Conservation (phyloP, 2,329 filamentous ascomycete species). For the Setomelanomma holmii region DNA sequence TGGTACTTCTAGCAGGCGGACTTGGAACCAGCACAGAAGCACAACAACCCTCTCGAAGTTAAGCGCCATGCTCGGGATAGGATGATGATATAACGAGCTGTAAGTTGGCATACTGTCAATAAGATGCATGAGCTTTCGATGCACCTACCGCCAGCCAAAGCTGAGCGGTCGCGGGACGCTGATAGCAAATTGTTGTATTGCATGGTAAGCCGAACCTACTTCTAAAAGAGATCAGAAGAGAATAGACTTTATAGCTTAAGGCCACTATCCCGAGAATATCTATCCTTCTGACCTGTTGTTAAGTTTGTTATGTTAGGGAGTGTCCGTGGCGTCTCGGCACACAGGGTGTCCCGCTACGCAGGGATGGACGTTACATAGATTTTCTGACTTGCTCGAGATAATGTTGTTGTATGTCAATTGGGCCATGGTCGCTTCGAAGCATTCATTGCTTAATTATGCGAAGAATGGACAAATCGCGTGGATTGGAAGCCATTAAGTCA, state of each 20-base stretch:
- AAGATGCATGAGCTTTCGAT: constrained; percentile 8
- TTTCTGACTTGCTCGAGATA: no score
- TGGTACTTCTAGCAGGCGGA: not conserved
- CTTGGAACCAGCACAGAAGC: not conserved
- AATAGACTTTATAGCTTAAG: not conserved
- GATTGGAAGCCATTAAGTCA: no score
- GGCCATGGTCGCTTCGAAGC: no score
- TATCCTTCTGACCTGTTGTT: no score
- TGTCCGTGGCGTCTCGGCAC: no score
- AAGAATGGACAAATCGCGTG: no score
- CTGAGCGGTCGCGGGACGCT: constrained; percentile 6
- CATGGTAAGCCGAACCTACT: constrained; percentile 6
- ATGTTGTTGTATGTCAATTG: no score
- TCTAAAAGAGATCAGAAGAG: not conserved
- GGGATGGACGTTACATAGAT: no score
- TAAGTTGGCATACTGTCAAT: constrained; percentile 5
- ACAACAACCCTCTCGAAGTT: not conserved
- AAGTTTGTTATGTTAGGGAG: no score
- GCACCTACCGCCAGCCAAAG: constrained; percentile 6
- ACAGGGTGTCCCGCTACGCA: no score
- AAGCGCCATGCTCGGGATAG: not conserved
- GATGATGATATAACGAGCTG: constrained; percentile 3
- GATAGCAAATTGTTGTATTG: constrained; percentile 8
- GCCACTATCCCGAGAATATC: not conserved
- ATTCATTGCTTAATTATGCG: no score